These are phyloP conservation scores for Rhodotorula sp. DNA, from an alignment of 1,284 basidiomycete genomes.

Conservation along the genomic window DNA sequence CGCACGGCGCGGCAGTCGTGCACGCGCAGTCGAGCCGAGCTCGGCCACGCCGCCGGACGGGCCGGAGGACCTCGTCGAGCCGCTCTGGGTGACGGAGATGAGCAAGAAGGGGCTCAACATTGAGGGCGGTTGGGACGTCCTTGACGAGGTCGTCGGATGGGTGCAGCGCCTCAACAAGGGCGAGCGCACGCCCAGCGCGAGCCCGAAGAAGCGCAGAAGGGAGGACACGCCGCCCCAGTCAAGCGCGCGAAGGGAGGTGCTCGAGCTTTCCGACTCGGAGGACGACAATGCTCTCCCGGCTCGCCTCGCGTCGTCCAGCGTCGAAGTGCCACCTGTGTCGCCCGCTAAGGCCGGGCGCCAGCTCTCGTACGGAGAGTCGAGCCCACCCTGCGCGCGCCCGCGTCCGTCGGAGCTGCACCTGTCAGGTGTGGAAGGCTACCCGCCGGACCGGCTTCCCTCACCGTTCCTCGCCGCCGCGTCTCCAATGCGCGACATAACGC, in stretches of 20 bases:
- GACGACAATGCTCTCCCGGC: background rate
- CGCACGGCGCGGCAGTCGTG: background rate
- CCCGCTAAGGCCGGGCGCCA: background rate
- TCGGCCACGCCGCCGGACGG: background rate
- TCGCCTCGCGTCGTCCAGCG: background rate
- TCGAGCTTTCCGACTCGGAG: constrained; percentile 3
- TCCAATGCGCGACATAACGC: background rate
- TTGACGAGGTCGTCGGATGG: constrained; percentile 19
- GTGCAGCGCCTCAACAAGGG: background rate
- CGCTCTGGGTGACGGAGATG: constrained; percentile 8
- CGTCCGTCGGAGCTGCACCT: too few relatives aligned
- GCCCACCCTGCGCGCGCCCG: too few relatives aligned
- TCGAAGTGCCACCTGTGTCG: background rate
- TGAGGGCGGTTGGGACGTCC: constrained; percentile 19
- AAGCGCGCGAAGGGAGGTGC: background rate
- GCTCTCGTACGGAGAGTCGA: background rate
- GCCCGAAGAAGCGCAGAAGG: background rate
- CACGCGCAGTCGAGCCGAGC: background rate
- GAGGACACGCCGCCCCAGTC: background rate
- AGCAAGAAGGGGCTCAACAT: constrained; percentile 23
- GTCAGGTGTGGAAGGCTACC: background rate
- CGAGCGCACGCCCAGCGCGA: background rate
- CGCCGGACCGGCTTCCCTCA: background rate
- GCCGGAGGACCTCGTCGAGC: constrained; percentile 11
- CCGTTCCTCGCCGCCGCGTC: constrained; percentile 11